Evolutionary conservation across 2,329 filamentous ascomycete genomes (phyloP), one percentile per base, ranked within the genome.

Genomic region (Sporothrix mexicana): DNA sequence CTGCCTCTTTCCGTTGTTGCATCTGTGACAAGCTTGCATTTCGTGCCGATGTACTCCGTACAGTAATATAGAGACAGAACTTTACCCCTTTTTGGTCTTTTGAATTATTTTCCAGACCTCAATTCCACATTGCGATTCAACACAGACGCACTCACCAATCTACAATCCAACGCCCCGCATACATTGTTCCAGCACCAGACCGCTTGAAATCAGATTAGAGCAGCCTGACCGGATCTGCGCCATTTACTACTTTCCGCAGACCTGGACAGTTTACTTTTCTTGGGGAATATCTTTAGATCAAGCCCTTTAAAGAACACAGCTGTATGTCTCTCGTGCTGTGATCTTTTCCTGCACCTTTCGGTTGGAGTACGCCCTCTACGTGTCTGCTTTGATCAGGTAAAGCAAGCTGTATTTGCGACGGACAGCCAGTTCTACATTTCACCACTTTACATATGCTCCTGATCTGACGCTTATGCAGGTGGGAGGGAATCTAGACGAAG

Each of bases 391-490:
- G 30, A 36, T 5, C 41, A 25, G 43, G 12, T 12, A 64, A 8
- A 23, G 10, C 36, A 45, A 45, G 13, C 10, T 25, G n/a, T 47
- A 15, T 8, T 25, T 66, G 41, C 36, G 59, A 20, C 17, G 41
- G n/a, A 7, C 10, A 36, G 23, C 25, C 41, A 17, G 23, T 45
- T 45, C 17, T 53, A 36, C 20, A 25, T 25, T 23, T 20, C 49
- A 45, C 36, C 23, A 36, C 20, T n/a, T 53, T 15, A 13, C 66
- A 41, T 5, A 7, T 55, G 51, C n/a, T 55, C 13, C n/a, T 23
- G 45, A 49, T 20, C 57, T 41, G 69, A 30, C 69, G 69, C 59
- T 71, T 71, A 71, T 71, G 70, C 59, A 66, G 59, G 57, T 45
- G 41, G 13, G 17, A 59, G 57, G 59, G 70, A 66, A 71, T 41